A percentile compares a stretch with the other conserved stretches of the same genome.
These are phyloP conservation scores for Heterobasidion irregulare DNA, from an alignment of 1,284 basidiomycete genomes.

Conservation along the genomic window DNA sequence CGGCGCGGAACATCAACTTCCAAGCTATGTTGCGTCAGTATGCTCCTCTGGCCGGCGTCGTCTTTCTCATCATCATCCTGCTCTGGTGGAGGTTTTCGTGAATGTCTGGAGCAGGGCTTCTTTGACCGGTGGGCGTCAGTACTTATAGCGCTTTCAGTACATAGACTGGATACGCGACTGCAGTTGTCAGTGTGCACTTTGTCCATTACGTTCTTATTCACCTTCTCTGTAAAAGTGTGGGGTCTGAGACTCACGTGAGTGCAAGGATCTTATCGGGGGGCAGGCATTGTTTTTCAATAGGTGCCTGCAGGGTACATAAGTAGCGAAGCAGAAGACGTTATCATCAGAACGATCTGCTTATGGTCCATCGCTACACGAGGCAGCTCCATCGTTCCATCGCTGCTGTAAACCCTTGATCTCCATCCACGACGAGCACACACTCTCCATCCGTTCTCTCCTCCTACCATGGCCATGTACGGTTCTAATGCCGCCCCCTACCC, in stretches of 20 bases:
- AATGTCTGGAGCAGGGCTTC: slow-evolving; percentile 5
- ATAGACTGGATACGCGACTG: not conserved
- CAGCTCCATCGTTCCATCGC: not conserved
- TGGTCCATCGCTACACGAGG: not conserved
- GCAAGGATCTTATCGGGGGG: not conserved
- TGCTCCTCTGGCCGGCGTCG: slow-evolving; percentile 82
- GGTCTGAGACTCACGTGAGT: too few species aligned
- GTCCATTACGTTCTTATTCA: not conserved
- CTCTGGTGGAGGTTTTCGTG: slow-evolving; percentile 87
- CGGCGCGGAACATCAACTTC: slow-evolving; percentile 91
- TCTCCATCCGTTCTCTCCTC: not conserved
- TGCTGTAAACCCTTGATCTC: not conserved
- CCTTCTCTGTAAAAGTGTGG: not conserved
- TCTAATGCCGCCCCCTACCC: slow-evolving; percentile 7
- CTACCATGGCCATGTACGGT: slow-evolving; percentile 10
- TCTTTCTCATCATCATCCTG: slow-evolving; percentile 77
- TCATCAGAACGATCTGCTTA: not conserved
- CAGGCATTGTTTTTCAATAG: not conserved
- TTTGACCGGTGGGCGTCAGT: not conserved
- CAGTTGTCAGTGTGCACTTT: not conserved
- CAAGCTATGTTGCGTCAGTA: slow-evolving; percentile 94
- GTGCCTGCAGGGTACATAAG: not conserved
- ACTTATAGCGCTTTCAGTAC: not conserved
- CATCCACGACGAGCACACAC: slow-evolving; percentile 2
- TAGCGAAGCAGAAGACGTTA: not conserved